phyloP scores from a whole-genome alignment of 1,139 yeast genomes.

The Blastobotrys petasosporus region DNA sequence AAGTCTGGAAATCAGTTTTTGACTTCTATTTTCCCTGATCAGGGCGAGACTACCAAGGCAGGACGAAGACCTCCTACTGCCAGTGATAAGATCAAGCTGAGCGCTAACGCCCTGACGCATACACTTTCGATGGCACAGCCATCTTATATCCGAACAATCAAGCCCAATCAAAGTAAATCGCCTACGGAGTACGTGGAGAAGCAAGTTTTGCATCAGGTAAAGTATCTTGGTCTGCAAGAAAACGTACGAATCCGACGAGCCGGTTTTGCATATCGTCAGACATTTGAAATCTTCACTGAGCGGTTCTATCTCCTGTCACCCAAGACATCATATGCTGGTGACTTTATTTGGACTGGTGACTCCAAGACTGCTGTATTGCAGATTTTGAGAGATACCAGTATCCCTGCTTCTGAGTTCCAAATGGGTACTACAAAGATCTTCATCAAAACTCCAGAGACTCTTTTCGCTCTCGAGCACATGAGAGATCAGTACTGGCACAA shows the following conservation, averaged over 20 bases:
- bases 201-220: constrained; percentile 92
- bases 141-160: constrained; percentile 94
- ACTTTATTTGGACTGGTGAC: constrained; percentile 91
- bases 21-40: constrained; percentile 67
- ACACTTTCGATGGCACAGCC: constrained; percentile 89
- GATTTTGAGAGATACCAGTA: constrained; percentile 72
- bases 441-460: constrained; percentile 93
- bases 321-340: constrained; percentile 95
- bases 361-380: constrained; percentile 72
- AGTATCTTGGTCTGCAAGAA: constrained; percentile 92
- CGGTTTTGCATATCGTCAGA: constrained; percentile 96
- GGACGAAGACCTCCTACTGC: constrained; percentile 85
- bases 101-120: constrained; percentile 87
- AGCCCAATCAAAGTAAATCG: constrained; percentile 90
- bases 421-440: constrained; percentile 93
- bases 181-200: constrained; percentile 85
- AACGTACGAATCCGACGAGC: constrained; percentile 97
- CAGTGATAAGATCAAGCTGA: constrained; percentile 84
- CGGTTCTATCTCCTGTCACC: constrained; percentile 85
- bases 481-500: constrained; percentile 97
- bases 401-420: constrained; percentile 79
- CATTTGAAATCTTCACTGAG: constrained; percentile 96
- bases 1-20: constrained; percentile 69
- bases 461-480: constrained; percentile 93
- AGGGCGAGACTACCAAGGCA: constrained; percentile 57